Percentiles rank a stretch among this genome's conserved stretches.
phyloP scores from a whole-genome alignment of 179 eudicot species.

The Beta corolliflora region DNA sequence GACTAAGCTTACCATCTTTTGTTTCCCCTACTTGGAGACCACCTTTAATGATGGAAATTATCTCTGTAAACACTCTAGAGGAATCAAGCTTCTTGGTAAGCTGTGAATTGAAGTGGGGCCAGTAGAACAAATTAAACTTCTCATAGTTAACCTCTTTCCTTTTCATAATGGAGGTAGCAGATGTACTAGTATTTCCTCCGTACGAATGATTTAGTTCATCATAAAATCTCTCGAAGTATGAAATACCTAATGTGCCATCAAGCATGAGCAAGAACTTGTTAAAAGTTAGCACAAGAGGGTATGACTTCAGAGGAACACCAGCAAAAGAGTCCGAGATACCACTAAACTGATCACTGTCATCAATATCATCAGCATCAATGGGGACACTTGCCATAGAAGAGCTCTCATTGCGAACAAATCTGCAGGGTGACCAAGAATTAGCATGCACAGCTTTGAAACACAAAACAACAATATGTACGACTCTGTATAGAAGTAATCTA shows the following conservation, averaged over 20 bases:
- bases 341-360: slow-evolving; percentile 40
- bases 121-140: slow-evolving; percentile 47
- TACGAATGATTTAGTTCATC: slow-evolving; percentile 24
- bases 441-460: neutral
- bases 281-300: slow-evolving; percentile 67
- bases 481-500: neutral
- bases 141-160: slow-evolving; percentile 61
- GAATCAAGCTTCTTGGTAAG: slow-evolving; percentile 60
- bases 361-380: slow-evolving; percentile 37
- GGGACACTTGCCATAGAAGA: slow-evolving; percentile 26
- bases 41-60: slow-evolving; percentile 70
- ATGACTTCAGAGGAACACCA: slow-evolving; percentile 39
- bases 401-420: slow-evolving; percentile 44
- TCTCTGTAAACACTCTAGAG: slow-evolving; percentile 60
- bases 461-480: neutral
- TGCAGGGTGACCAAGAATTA: slow-evolving; percentile 23
- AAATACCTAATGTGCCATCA: slow-evolving; percentile 54
- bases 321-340: slow-evolving; percentile 63
- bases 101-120: slow-evolving; percentile 61
- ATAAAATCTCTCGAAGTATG: slow-evolving; percentile 58
- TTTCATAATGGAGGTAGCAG: slow-evolving; percentile 42
- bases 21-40: slow-evolving; percentile 42
- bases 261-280: slow-evolving; percentile 73
- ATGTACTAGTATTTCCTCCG: slow-evolving; percentile 26
- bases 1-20: slow-evolving; percentile 31